Conservation (phyloP, 2,329 filamentous ascomycete genomes). For the Bipolaris oryzae region DNA sequence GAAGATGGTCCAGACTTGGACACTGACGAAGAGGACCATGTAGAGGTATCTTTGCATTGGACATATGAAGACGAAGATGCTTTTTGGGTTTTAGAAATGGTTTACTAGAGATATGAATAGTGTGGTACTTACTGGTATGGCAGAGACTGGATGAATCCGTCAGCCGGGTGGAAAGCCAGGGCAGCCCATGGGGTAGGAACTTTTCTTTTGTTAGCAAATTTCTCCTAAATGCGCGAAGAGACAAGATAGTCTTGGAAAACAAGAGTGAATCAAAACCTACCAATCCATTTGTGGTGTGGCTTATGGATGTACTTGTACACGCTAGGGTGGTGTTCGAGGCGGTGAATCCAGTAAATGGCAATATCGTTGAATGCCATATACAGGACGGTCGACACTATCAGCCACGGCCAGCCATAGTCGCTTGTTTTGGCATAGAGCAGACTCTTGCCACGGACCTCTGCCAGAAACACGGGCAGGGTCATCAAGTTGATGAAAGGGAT, state of each 20-base stretch:
- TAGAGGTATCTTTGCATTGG: slow-evolving; percentile 15
- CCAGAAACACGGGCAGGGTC: slow-evolving; percentile 9
- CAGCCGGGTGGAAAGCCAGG: slow-evolving; percentile 13
- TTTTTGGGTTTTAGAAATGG: neutral
- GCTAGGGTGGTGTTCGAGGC: slow-evolving; percentile 14
- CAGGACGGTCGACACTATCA: slow-evolving; percentile 3
- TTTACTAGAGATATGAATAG: neutral
- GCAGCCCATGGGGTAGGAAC: slow-evolving; percentile 14
- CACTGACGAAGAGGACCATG: slow-evolving; percentile 12
- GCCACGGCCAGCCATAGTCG: slow-evolving; percentile 12
- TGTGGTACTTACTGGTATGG: slow-evolving; percentile 10
- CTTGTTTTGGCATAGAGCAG: slow-evolving; percentile 5
- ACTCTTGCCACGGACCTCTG: slow-evolving; percentile 12
- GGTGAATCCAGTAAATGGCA: slow-evolving; percentile 13
- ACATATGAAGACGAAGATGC: slow-evolving; percentile 10
- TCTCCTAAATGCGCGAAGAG: neutral
- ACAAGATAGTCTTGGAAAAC: neutral
- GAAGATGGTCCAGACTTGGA: slow-evolving; percentile 14
- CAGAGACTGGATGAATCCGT: slow-evolving; percentile 10
- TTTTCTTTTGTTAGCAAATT: slow-evolving; percentile 6
- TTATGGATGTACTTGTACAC: slow-evolving; percentile 15
- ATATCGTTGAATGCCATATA: slow-evolving; percentile 15
- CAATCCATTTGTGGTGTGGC: slow-evolving; percentile 16
- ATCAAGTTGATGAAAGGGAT: slow-evolving; percentile 11
- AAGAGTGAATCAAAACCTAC: neutral